Conservation (phyloP, 352 stramenopile species). For the Phytopythium ostracodes region DNA sequence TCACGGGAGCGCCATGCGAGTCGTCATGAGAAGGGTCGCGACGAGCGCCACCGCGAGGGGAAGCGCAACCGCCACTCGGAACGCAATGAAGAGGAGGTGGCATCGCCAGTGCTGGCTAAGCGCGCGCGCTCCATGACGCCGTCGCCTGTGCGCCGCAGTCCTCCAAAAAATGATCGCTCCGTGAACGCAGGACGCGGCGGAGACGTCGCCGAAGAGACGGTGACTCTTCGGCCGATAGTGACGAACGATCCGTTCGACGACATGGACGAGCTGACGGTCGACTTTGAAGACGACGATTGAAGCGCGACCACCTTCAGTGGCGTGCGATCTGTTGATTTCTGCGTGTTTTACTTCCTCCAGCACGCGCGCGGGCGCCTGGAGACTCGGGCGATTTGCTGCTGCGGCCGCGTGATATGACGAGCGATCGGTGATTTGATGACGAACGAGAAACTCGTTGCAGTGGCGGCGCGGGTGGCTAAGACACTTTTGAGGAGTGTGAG, state of each 20-base stretch:
- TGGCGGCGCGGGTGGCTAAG: neutral
- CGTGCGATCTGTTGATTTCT: neutral
- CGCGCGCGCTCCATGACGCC: slow-evolving; percentile 28
- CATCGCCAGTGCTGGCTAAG: slow-evolving; percentile 10
- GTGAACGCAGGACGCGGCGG: slow-evolving; percentile 14
- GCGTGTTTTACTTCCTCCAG: slow-evolving; percentile 5
- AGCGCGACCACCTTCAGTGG: neutral
- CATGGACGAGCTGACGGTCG: slow-evolving; percentile 76
- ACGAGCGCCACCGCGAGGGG: slow-evolving; percentile 22
- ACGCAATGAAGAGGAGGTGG: neutral
- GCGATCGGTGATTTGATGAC: neutral
- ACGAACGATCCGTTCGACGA: slow-evolving; percentile 50
- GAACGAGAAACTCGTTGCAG: neutral
- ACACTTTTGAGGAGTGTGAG: neutral
- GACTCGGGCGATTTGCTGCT: neutral
- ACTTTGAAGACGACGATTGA: slow-evolving; percentile 77
- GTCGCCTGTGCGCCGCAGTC: slow-evolving; percentile 30
- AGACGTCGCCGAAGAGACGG: slow-evolving; percentile 17
- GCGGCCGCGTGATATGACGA: neutral
- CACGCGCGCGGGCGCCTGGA: neutral
- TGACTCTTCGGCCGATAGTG: slow-evolving; percentile 16
- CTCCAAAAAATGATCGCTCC: slow-evolving; percentile 10
- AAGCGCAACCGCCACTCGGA: slow-evolving; percentile 25
- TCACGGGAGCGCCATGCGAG: slow-evolving; percentile 13
- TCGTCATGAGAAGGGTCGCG: slow-evolving; percentile 32